Conservation (phyloP, 805 yeast genomes). For the Teunomyces aglyptinius region DNA sequence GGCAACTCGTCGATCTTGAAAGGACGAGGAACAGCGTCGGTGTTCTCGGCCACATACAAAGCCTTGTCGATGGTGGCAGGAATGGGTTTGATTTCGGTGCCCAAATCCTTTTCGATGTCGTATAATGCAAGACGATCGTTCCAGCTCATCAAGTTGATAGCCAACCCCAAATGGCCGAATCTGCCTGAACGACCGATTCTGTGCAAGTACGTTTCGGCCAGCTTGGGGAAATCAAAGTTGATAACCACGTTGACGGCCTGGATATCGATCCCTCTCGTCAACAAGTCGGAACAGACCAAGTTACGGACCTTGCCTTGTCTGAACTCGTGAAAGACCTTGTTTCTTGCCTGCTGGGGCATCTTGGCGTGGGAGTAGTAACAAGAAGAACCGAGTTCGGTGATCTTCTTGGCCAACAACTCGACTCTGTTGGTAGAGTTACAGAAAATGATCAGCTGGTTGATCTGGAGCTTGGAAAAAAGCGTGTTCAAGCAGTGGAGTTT, state of each 20-base stretch:
- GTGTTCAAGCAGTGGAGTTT: conserved; percentile 95
- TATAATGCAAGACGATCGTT: conserved; percentile 90
- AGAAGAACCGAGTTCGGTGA: conserved; percentile 93
- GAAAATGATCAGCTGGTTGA: conserved; percentile 94
- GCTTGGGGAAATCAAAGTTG: conserved; percentile 97
- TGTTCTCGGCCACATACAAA: conserved; percentile 82
- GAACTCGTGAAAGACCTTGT: conserved; percentile 97
- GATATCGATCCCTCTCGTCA: conserved; percentile 98
- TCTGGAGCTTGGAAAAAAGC: conserved; percentile 86
- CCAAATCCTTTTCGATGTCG: conserved; percentile 94
- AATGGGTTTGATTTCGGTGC: conserved; percentile 95
- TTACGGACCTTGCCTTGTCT: conserved; percentile 98
- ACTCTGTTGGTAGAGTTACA: conserved; percentile 97
- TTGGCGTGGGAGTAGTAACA: conserved; percentile 96
- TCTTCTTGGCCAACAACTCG: conserved; percentile 90
- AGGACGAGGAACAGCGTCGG: conserved; percentile 80
- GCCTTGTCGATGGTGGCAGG: conserved; percentile 90
- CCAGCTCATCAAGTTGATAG: conserved; percentile 95
- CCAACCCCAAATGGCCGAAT: conserved; percentile 97
- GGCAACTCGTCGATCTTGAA: conserved; percentile 69
- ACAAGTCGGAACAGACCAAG: conserved; percentile 91
- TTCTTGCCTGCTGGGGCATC: conserved; percentile 97
- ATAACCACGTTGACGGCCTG: conserved; percentile 98
- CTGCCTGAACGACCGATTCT: conserved; percentile 99
- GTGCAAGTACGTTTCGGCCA: conserved; percentile 95